A percentile compares a stretch with the other conserved stretches of the same genome.
Evolutionary conservation across 2,329 filamentous ascomycete species (phyloP).

Genomic region (Dothistroma septosporum): DNA sequence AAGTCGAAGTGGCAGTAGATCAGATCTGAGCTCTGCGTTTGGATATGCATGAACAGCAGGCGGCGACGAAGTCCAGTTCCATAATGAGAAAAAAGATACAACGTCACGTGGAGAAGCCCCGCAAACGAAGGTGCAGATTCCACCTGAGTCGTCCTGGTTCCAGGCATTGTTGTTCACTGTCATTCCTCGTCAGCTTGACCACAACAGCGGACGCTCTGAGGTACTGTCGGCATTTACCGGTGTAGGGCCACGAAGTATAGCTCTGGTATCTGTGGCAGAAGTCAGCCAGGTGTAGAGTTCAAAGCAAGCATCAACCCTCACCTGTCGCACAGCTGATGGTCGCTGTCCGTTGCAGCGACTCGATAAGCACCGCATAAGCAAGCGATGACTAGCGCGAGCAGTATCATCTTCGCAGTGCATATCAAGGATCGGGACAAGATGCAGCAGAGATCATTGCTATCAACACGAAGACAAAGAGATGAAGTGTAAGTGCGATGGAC

Average conservation of each 20-base stretch:
- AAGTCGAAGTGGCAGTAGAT: constrained; percentile 13
- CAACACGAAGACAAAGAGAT: not conserved
- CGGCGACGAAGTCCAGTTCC: constrained; percentile 14
- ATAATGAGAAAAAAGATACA: constrained; percentile 13
- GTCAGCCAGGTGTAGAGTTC: not conserved
- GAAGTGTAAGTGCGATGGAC: not conserved
- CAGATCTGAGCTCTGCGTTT: constrained; percentile 15
- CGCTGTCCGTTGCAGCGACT: not conserved
- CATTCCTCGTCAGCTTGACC: not conserved
- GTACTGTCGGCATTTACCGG: not conserved
- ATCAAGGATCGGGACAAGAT: constrained; percentile 5
- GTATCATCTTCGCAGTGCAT: constrained; percentile 13
- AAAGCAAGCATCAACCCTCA: not conserved
- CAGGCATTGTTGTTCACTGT: constrained; percentile 20
- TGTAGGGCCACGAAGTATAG: constrained; percentile 9
- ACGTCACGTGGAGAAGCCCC: constrained; percentile 3
- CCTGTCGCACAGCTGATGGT: constrained; percentile 14
- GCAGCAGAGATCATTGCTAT: constrained; percentile 3
- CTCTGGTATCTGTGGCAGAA: constrained; percentile 10
- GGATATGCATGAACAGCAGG: constrained; percentile 18
- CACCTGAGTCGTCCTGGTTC: constrained; percentile 15
- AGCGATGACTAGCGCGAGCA: constrained; percentile 1
- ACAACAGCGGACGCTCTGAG: not conserved
- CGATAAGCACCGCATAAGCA: not conserved
- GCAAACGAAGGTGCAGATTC: constrained; percentile 15